A percentile compares a stretch with the other conserved stretches of the same genome.
These are phyloP conservation scores for Sugiyamaella grinbergsii DNA, from an alignment of 1,139 yeast species.

Conservation along the genomic window DNA sequence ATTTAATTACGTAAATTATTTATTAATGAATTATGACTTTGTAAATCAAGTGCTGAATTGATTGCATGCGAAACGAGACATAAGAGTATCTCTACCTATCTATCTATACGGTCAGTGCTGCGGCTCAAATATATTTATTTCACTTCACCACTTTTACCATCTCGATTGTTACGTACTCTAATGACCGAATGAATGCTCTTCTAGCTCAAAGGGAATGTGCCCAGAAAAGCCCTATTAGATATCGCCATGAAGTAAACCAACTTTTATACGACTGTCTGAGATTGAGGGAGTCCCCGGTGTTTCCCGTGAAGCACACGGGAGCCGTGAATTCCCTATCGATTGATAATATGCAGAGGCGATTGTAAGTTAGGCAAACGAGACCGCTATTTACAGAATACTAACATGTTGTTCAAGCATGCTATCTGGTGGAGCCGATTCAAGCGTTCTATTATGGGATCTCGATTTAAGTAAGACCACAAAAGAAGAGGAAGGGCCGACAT, in stretches of 20 bases:
- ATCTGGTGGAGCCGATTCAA: constrained; percentile 78
- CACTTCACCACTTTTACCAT: constrained; percentile 7
- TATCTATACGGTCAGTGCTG: neutral
- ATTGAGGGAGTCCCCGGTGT: constrained; percentile 20
- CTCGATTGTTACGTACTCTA: too few relatives aligned
- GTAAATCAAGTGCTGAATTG: neutral
- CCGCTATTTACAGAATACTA: too few relatives aligned
- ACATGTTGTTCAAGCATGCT: constrained; percentile 44
- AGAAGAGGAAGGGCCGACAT: constrained; percentile 10
- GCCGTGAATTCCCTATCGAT: constrained; percentile 68
- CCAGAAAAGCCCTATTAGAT: constrained; percentile 1
- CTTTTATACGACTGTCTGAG: constrained; percentile 25
- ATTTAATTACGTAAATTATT: neutral
- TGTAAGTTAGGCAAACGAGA: too few relatives aligned
- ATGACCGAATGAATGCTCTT: constrained; percentile 16
- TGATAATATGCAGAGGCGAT: constrained; percentile 48
- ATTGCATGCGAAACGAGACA: too few relatives aligned
- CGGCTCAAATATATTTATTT: constrained; percentile 8
- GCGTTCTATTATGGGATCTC: constrained; percentile 47
- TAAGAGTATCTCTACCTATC: too few relatives aligned
- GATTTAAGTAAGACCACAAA: constrained; percentile 13
- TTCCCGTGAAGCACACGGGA: constrained; percentile 34
- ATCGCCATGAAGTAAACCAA: constrained; percentile 23
- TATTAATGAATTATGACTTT: constrained; percentile 8
- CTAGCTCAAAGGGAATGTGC: constrained; percentile 5